These are phyloP conservation scores for Millerozyma acaciae DNA, from an alignment of 805 yeast species.

Conservation along the genomic window DNA sequence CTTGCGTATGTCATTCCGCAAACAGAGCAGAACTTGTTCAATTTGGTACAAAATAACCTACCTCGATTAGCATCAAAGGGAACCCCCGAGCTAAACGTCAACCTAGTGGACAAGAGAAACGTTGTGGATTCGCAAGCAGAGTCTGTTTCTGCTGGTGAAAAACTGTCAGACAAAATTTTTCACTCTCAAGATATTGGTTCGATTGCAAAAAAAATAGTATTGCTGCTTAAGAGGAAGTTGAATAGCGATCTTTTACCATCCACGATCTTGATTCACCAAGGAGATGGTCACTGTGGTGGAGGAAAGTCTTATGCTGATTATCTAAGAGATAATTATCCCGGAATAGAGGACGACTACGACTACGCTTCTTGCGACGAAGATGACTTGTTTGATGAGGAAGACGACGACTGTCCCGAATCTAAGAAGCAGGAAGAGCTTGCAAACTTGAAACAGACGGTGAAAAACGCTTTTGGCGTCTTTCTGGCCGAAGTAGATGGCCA, in stretches of 20 bases:
- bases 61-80: no score
- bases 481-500: background rate
- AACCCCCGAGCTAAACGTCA: no score
- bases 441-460: background rate
- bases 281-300: background rate
- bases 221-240: background rate
- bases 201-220: no score
- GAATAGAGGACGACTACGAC: background rate
- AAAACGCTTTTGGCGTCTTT: background rate
- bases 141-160: no score
- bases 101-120: no score
- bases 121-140: no score
- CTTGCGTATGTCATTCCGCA: no score
- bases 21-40: no score
- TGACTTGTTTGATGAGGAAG: background rate
- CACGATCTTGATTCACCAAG: background rate
- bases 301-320: background rate
- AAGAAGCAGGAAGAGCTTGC: background rate
- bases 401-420: background rate
- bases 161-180: no score
- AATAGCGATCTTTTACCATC: background rate
- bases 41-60: no score
- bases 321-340: background rate
- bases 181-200: no score
- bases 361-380: slow-evolving; percentile 1